Conservation (phyloP, 495 filamentous ascomycete genomes). For the Evernia prunastri region DNA sequence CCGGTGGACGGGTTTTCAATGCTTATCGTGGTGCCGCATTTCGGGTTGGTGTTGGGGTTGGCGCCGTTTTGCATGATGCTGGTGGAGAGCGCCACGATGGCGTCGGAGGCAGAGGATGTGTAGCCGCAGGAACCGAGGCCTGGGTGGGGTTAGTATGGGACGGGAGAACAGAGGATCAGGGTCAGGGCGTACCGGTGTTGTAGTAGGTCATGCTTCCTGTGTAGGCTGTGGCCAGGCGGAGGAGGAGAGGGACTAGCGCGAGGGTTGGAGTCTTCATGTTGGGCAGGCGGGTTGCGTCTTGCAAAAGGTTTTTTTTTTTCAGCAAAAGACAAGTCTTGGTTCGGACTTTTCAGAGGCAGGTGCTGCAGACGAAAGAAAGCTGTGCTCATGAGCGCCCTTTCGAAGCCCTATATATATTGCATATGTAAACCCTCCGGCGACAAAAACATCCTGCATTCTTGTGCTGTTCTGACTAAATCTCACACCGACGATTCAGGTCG, state of each 20-base stretch:
- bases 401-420: too few species aligned
- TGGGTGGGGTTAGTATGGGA: neutral
- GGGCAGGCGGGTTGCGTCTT: too few species aligned
- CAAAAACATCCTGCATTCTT: too few species aligned
- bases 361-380: too few species aligned
- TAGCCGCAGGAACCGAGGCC: slow-evolving; percentile 41
- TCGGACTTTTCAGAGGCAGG: too few species aligned
- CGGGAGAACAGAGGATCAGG: neutral
- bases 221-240: slow-evolving; percentile 12
- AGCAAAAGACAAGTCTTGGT: too few species aligned
- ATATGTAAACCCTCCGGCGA: too few species aligned
- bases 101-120: slow-evolving; percentile 20
- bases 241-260: slow-evolving; percentile 9
- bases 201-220: slow-evolving; percentile 41
- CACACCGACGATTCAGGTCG: too few species aligned
- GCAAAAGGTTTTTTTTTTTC: too few species aligned
- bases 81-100: slow-evolving; percentile 35
- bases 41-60: slow-evolving; percentile 39
- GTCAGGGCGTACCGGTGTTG: slow-evolving; percentile 20
- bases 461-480: too few species aligned
- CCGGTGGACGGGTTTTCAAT: slow-evolving; percentile 25
- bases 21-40: slow-evolving; percentile 34
- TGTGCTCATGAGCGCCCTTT: too few species aligned
- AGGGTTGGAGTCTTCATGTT: slow-evolving; percentile 3
- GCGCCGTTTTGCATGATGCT: slow-evolving; percentile 25